A percentile compares a stretch with the other conserved stretches of the same genome.
Evolutionary conservation across 768 basidiomycete species (phyloP).

Genomic region (Russula sp.): DNA sequence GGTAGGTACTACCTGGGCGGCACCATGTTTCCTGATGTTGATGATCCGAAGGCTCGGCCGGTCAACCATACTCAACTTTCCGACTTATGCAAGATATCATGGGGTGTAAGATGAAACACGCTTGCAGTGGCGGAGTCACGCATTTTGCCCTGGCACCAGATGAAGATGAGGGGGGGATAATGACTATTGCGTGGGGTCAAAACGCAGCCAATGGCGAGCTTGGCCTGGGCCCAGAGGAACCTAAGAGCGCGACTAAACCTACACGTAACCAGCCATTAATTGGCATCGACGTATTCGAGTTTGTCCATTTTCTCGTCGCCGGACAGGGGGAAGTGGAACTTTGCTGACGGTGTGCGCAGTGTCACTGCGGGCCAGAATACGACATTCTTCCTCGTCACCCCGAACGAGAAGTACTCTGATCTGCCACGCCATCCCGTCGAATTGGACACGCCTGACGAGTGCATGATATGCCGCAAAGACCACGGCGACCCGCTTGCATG

Average conservation of each 20-base stretch:
- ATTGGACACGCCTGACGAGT: slow-evolving; percentile 56
- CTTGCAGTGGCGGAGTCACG: slow-evolving; percentile 79
- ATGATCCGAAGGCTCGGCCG: slow-evolving; percentile 62
- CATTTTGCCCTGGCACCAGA: slow-evolving; percentile 77
- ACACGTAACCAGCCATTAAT: slow-evolving; percentile 58
- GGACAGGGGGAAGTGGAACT: neutral
- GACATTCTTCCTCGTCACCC: slow-evolving; percentile 72
- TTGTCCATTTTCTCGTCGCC: slow-evolving; percentile 22
- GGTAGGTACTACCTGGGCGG: slow-evolving; percentile 36
- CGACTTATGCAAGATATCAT: slow-evolving; percentile 81
- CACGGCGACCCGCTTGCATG: slow-evolving; percentile 78
- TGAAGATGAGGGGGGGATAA: slow-evolving; percentile 54
- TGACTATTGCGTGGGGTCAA: slow-evolving; percentile 84
- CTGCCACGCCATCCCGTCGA: slow-evolving; percentile 76
- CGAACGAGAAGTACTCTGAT: slow-evolving; percentile 67
- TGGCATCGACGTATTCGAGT: slow-evolving; percentile 80
- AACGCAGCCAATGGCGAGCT: slow-evolving; percentile 87
- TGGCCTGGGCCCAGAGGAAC: slow-evolving; percentile 69
- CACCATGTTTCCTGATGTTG: slow-evolving; percentile 2
- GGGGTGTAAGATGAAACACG: slow-evolving; percentile 71
- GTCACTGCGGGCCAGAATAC: slow-evolving; percentile 84
- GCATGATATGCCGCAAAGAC: slow-evolving; percentile 65
- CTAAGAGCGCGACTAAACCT: slow-evolving; percentile 84
- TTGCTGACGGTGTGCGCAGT: slow-evolving; percentile 33
- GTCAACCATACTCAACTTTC: slow-evolving; percentile 84